Evolutionary conservation across 768 basidiomycete species (phyloP).

Genomic region (Naematelia aurantialba): DNA sequence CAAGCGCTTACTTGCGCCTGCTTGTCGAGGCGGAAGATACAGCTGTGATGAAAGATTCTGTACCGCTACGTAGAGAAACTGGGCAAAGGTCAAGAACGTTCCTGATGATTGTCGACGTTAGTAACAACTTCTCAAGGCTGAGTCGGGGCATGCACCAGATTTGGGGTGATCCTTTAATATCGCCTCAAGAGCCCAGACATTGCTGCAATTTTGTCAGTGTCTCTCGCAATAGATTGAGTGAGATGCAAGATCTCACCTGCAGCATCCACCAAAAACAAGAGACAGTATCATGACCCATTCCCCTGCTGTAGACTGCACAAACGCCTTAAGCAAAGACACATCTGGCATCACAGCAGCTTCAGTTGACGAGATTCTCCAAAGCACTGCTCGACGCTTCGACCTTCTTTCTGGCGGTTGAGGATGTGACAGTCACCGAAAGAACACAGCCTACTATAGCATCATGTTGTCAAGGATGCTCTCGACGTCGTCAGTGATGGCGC

Average conservation of each 20-base stretch:
- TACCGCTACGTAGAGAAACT: constrained; percentile 72
- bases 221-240: no score
- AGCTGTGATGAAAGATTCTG: constrained; percentile 67
- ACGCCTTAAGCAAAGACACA: neutral
- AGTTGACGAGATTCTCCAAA: neutral
- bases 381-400: neutral
- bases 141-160: constrained; percentile 56
- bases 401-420: no score
- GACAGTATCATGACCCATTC: constrained; percentile 64
- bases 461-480: no score
- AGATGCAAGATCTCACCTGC: constrained; percentile 54
- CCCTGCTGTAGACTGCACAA: constrained; percentile 20
- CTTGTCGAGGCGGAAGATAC: constrained; percentile 43
- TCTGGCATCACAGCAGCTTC: neutral
- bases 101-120: constrained; percentile 52
- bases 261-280: constrained; percentile 77
- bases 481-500: no score
- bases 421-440: no score
- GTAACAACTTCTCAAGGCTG: constrained; percentile 5
- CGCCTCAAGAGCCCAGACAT: constrained; percentile 74
- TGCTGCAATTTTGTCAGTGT: constrained; percentile 49
- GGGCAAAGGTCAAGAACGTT: constrained; percentile 76
- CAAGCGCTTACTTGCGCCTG: neutral
- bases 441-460: no score
- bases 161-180: constrained; percentile 66